These are phyloP conservation scores for Jackrogersella multiformis DNA, from an alignment of 495 filamentous ascomycete species.

Conservation along the genomic window DNA sequence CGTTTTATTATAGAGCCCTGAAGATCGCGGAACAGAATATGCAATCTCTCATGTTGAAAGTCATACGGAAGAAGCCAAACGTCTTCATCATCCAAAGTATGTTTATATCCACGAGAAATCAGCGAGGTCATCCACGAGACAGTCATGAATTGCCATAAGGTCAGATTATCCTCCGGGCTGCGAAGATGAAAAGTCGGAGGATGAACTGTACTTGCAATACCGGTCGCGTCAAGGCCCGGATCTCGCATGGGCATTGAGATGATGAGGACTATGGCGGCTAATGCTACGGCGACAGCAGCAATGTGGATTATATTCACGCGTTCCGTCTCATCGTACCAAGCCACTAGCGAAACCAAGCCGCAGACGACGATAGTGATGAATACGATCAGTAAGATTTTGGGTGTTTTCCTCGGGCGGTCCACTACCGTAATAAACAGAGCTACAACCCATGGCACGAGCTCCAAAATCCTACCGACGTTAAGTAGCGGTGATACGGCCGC, in stretches of 20 bases:
- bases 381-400: constrained; percentile 54
- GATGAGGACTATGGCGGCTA: constrained; percentile 61
- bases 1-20: constrained; percentile 73
- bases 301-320: constrained; percentile 52
- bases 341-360: constrained; percentile 50
- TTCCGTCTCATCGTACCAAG: constrained; percentile 37
- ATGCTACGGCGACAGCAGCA: constrained; percentile 53
- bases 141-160: constrained; percentile 81
- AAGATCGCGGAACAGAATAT: constrained; percentile 76
- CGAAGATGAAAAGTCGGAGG: constrained; percentile 67
- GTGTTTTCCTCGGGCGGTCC: constrained; percentile 58
- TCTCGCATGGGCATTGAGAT: constrained; percentile 78
- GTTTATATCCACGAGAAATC: constrained; percentile 67
- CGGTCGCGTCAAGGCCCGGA: constrained; percentile 62
- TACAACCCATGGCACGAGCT: constrained; percentile 53
- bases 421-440: constrained; percentile 56
- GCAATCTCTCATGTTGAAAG: constrained; percentile 77
- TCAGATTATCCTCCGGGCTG: constrained; percentile 84
- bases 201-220: constrained; percentile 68
- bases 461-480: constrained; percentile 28
- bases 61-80: constrained; percentile 80
- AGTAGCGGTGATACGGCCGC: constrained; percentile 29
- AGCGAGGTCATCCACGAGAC: constrained; percentile 85
- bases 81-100: constrained; percentile 76
- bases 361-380: constrained; percentile 46